These are phyloP conservation scores for Fusarium nisikadoi DNA, from an alignment of 2,329 filamentous ascomycete species.

Conservation along the genomic window DNA sequence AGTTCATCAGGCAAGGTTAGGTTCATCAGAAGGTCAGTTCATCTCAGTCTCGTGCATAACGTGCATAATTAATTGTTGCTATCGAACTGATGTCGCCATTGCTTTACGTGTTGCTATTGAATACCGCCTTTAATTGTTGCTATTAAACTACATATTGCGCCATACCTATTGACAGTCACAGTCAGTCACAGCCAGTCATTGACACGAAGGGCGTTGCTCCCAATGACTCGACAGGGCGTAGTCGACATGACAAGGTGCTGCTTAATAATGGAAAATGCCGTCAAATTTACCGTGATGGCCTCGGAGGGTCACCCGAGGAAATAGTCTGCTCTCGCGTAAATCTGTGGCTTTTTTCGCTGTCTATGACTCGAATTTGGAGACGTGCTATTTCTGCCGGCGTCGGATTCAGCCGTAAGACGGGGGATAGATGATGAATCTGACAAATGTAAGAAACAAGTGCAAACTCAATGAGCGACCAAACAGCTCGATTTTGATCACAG, in stretches of 20 bases:
- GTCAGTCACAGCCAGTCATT: background rate
- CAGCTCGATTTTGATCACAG: background rate
- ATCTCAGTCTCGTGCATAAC: background rate
- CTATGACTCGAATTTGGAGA: slow-evolving; percentile 20
- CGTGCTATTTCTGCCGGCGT: slow-evolving; percentile 6
- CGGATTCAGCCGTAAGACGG: slow-evolving; percentile 13
- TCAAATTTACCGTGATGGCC: slow-evolving; percentile 1
- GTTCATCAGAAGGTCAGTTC: no score
- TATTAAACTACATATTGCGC: background rate
- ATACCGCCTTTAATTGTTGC: background rate
- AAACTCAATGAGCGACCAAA: background rate
- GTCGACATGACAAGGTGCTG: slow-evolving; percentile 29
- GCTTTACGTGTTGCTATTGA: background rate
- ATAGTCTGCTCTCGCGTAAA: slow-evolving; percentile 9
- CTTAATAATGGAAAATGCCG: slow-evolving; percentile 35
- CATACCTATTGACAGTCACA: background rate
- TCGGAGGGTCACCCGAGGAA: background rate
- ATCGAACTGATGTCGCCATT: background rate
- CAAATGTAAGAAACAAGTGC: slow-evolving; percentile 8
- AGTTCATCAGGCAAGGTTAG: no score
- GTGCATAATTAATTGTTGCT: background rate
- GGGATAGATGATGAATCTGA: background rate
- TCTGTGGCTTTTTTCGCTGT: slow-evolving; percentile 28
- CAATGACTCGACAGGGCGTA: slow-evolving; percentile 22
- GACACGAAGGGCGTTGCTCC: slow-evolving; percentile 8